Base-by-base conservation (phyloP, 805 yeast species). In the Candida ovalis region DNA sequence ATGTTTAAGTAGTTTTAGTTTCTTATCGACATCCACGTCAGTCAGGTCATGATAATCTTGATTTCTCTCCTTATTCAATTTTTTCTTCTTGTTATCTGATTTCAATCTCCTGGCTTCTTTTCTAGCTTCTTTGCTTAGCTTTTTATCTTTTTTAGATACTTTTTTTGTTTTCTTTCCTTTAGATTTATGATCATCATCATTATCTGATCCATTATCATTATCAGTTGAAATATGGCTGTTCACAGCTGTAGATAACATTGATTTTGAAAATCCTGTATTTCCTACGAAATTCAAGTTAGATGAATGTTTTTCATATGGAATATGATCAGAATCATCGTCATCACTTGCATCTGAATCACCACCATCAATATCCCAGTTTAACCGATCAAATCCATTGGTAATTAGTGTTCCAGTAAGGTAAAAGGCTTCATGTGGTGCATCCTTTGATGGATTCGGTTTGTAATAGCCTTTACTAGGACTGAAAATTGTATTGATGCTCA, bases 321-420 rank as follows among this genome's bases (percentile, higher is more conserved):
- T 35, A 48, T 22, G 39, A 0, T 47, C 45, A 9, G 41, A 27
- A 22, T 53, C 59, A 19, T 44, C 40, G 25, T 54, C 59, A 71
- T 70, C 66, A 21, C 63, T 52, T 43, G 62, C 64, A 9, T 59
- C 59, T 9, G 33, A 22, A 12, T 36, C 46, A 36, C 46, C 37
- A 12, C 13, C 27, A 1, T 46, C n/a, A n/a, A n/a, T 49, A 2
- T 54, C 55, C 75, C 77, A 73, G n/a, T 63, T 54, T 19, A 76
- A 60, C 36, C 57, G 66, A 48, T 74, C 78, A 53, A 76, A 71
- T 13, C 81, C 81, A 54, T 68, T 67, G 1, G 70, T 64, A 6
- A 54, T 41, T n/a, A 60, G 18, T 1, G 44, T 39, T 18, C 23
- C 42, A 3, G 32, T 33, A 6, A 46, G 40, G 7, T 15, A 28